These are phyloP conservation scores for Gryganskiella cystojenkinii DNA, from an alignment of 192 early-diverging fungal genomes.

Conservation along the genomic window DNA sequence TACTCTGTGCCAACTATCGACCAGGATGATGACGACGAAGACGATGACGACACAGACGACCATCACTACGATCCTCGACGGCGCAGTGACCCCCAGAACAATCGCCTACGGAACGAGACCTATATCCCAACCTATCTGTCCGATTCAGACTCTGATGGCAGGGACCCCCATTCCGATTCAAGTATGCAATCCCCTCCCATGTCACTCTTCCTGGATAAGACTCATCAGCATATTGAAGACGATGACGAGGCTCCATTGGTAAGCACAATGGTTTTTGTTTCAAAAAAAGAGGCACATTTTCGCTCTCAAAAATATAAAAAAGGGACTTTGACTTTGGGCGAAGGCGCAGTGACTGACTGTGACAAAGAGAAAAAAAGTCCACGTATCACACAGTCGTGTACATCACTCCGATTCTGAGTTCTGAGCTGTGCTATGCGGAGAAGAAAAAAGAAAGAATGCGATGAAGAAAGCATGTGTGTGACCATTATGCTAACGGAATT, in stretches of 20 bases:
- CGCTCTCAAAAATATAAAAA: no score
- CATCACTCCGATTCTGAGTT: no score
- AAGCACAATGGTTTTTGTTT: no score
- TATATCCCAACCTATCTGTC: conserved; percentile 30
- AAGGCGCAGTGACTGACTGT: neutral
- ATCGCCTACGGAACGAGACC: conserved; percentile 14
- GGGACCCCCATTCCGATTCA: conserved; percentile 33
- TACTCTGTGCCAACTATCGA: conserved; percentile 51
- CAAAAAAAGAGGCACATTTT: no score
- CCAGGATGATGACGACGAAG: conserved; percentile 14
- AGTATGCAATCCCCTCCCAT: conserved; percentile 49
- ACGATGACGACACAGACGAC: neutral
- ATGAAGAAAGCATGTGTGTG: no score
- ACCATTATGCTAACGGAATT: no score
- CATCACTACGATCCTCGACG: no score
- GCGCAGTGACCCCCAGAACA: neutral
- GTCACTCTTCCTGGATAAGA: conserved; percentile 46
- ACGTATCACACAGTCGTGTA: no score
- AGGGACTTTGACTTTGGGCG: neutral
- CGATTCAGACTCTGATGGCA: conserved; percentile 26
- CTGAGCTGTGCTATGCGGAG: no score
- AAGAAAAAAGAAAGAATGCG: no score
- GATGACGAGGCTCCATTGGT: conserved; percentile 29
- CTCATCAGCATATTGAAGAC: conserved; percentile 11
- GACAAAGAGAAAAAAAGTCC: neutral